Conservation (phyloP, 345 rosid genomes). For the Brassica carinata region DNA sequence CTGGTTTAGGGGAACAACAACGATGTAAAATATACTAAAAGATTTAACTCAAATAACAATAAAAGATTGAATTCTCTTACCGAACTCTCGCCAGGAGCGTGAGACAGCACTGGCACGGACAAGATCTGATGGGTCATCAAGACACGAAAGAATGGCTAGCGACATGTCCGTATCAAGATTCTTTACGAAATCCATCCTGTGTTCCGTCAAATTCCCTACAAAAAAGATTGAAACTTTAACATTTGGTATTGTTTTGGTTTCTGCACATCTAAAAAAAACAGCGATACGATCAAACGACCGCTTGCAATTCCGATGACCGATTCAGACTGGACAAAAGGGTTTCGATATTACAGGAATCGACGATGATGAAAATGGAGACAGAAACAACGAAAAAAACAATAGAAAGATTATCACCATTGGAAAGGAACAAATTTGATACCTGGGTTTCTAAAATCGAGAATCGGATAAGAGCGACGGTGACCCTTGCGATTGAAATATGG, state of each 20-base stretch:
- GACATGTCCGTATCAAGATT: constrained; percentile 53
- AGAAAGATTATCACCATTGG: background rate
- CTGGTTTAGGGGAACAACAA: too few relatives aligned
- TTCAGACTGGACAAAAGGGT: background rate
- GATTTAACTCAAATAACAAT: background rate
- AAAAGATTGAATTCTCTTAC: constrained; percentile 43
- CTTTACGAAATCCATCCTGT: constrained; percentile 53
- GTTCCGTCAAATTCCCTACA: background rate
- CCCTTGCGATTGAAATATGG: background rate
- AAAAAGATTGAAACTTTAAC: background rate
- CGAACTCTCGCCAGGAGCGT: constrained; percentile 63
- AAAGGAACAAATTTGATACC: background rate
- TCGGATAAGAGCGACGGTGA: background rate
- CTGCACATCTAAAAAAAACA: background rate
- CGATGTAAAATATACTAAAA: background rate
- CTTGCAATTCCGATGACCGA: background rate
- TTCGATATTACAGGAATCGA: background rate
- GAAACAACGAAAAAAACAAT: too few relatives aligned
- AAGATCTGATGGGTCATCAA: constrained; percentile 72
- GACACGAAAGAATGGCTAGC: constrained; percentile 49
- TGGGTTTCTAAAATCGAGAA: background rate
- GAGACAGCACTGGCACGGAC: constrained; percentile 70
- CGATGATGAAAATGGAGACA: background rate
- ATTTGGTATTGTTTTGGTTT: background rate
- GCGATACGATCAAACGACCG: background rate